Evolutionary conservation across 2,329 filamentous ascomycete species (phyloP).

Genomic region (Aspergillus pseudoviridinutans): DNA sequence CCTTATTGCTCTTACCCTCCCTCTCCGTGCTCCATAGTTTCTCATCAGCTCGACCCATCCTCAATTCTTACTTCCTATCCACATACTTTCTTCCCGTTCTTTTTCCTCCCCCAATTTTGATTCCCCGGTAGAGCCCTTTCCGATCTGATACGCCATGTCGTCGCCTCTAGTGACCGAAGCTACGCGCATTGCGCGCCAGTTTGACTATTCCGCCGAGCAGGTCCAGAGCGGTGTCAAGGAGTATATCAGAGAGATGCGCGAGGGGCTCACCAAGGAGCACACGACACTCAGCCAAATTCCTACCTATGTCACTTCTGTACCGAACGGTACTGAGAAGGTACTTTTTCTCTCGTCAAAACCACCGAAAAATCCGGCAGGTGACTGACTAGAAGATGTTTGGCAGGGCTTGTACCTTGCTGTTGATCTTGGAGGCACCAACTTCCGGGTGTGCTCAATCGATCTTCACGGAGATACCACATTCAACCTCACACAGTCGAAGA

Average conservation of each 20-base stretch:
- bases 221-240: slow-evolving; percentile 78
- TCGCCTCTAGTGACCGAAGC: slow-evolving; percentile 61
- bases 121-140: neutral
- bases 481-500: slow-evolving; percentile 87
- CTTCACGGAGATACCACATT: slow-evolving; percentile 94
- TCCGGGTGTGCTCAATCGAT: slow-evolving; percentile 92
- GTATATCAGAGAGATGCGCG: slow-evolving; percentile 82
- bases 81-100: slow-evolving; percentile 2
- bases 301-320: slow-evolving; percentile 91
- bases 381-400: slow-evolving; percentile 4
- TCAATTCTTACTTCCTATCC: neutral
- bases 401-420: slow-evolving; percentile 94
- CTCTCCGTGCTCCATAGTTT: neutral
- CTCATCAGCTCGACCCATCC: neutral
- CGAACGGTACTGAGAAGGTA: slow-evolving; percentile 97
- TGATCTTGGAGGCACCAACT: slow-evolving; percentile 97
- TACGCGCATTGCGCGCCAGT: slow-evolving; percentile 74
- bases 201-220: slow-evolving; percentile 75
- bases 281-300: slow-evolving; percentile 92
- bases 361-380: neutral
- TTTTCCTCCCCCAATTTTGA: neutral
- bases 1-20: slow-evolving; percentile 2
- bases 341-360: slow-evolving; percentile 7
- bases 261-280: slow-evolving; percentile 74
- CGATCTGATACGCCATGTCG: slow-evolving; percentile 23